Evolutionary conservation across 441 rosid species (phyloP).

Genomic region (Raphanus hybrid): DNA sequence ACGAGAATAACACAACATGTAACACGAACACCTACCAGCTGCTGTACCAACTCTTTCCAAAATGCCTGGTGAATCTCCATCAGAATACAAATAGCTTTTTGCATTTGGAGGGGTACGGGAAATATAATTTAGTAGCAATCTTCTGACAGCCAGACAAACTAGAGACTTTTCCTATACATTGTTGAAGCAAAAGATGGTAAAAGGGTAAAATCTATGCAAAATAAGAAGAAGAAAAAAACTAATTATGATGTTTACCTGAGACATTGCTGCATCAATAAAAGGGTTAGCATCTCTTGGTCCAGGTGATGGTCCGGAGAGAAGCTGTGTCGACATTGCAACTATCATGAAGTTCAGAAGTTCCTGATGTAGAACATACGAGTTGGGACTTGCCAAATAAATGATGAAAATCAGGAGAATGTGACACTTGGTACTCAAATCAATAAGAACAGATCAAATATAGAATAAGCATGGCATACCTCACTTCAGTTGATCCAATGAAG

Average conservation of each 20-base stretch:
- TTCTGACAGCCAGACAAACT: conserved; percentile 69
- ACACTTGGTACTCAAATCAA: conserved; percentile 10
- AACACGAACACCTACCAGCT: conserved; percentile 68
- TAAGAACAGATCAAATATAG: background rate
- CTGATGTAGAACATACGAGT: conserved; percentile 78
- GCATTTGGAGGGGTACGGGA: conserved; percentile 50
- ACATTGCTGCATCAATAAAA: conserved; percentile 89
- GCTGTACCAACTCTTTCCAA: conserved; percentile 95
- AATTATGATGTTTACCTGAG: conserved; percentile 61
- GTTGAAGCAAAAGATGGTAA: conserved; percentile 27
- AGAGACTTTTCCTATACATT: conserved; percentile 74
- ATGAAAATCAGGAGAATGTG: conserved; percentile 41
- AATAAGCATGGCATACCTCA: conserved; percentile 59
- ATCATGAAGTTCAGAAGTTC: conserved; percentile 93
- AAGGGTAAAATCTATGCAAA: conserved; percentile 15
- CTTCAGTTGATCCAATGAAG: conserved; percentile 78
- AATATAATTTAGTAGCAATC: conserved; percentile 78
- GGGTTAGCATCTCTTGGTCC: conserved; percentile 79
- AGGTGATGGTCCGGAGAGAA: conserved; percentile 79
- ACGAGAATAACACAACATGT: conserved; percentile 13
- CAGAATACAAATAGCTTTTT: conserved; percentile 62
- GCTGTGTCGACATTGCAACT: conserved; percentile 93
- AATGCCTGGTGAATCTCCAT: conserved; percentile 75
- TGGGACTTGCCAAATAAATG: conserved; percentile 65
- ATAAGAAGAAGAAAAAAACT: background rate